phyloP scores from a whole-genome alignment of 768 basidiomycete genomes.

The Trametes punicea region DNA sequence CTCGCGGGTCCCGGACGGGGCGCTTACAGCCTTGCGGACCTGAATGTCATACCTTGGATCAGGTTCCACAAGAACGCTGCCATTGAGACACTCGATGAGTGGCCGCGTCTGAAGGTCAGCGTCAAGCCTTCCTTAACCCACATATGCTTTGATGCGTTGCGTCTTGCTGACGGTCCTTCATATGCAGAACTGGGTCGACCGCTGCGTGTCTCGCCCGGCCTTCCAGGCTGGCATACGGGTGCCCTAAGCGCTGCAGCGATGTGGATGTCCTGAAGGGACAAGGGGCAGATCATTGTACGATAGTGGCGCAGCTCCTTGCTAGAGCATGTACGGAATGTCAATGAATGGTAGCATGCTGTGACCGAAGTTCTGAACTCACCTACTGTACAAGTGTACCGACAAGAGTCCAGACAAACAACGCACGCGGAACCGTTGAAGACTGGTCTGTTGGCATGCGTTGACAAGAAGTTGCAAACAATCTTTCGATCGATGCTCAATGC shows the following conservation, averaged over 20 bases:
- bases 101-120: conserved; percentile 57
- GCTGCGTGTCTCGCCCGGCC: conserved; percentile 20
- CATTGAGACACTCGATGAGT: conserved; percentile 56
- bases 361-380: too few species aligned
- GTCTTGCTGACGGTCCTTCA: neutral
- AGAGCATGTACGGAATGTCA: too few species aligned
- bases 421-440: too few species aligned
- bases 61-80: conserved; percentile 44
- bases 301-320: too few species aligned
- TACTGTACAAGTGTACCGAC: too few species aligned
- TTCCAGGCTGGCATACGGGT: too few species aligned
- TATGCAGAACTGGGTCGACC: conserved; percentile 39
- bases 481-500: neutral
- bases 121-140: too few species aligned
- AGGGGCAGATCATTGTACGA: neutral
- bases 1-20: conserved; percentile 71
- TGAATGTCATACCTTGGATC: conserved; percentile 69
- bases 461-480: neutral
- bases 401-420: too few species aligned
- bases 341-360: too few species aligned
- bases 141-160: neutral
- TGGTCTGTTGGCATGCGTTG: too few species aligned
- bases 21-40: conserved; percentile 69
- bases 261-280: too few species aligned
- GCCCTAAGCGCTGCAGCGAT: too few species aligned